Percentiles rank a stretch among this genome's conserved stretches.
These are phyloP conservation scores for Lupinus albus DNA, from an alignment of 306 rosid genomes.

Conservation along the genomic window DNA sequence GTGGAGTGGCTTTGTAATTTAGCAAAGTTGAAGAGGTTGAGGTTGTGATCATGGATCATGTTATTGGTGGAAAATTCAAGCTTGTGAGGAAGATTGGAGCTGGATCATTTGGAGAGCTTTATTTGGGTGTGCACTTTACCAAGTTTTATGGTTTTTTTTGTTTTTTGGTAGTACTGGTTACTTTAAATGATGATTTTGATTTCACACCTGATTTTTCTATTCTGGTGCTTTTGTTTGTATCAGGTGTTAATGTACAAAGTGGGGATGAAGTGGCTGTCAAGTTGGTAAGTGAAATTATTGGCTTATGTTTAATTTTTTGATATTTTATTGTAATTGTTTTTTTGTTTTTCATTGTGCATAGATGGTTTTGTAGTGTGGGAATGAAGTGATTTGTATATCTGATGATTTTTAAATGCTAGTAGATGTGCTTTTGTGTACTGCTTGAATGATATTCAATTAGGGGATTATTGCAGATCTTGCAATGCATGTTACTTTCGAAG, in stretches of 20 bases:
- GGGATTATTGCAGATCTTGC: conserved; percentile 13
- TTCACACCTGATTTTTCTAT: conserved; percentile 29
- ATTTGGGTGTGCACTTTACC: conserved; percentile 67
- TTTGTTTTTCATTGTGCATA: conserved; percentile 8
- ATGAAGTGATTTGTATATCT: conserved; percentile 15
- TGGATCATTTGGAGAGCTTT: conserved; percentile 95
- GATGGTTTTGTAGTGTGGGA: conserved; percentile 21
- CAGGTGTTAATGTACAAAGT: conserved; percentile 86
- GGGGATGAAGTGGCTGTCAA: conserved; percentile 99
- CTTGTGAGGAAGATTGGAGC: conserved; percentile 94
- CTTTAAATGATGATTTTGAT: conserved; percentile 29
- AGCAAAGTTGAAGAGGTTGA: conserved; percentile 42
- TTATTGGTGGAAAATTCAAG: conserved; percentile 93
- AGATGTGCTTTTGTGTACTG: too few species aligned
- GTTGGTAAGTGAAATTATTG: conserved; percentile 62
- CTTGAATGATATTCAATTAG: conserved; percentile 6
- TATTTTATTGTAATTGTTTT: background rate
- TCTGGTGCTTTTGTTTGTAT: conserved; percentile 53
- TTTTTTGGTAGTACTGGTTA: conserved; percentile 23
- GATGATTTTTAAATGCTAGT: background rate
- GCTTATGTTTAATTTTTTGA: conserved; percentile 28
- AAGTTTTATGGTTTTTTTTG: background rate
- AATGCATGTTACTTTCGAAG: conserved; percentile 13
- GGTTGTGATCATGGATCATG: conserved; percentile 80
- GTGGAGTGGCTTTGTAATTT: conserved; percentile 44